Base-by-base conservation (phyloP, 495 filamentous ascomycete genomes). In the Penicillium psychrofluorescens region DNA sequence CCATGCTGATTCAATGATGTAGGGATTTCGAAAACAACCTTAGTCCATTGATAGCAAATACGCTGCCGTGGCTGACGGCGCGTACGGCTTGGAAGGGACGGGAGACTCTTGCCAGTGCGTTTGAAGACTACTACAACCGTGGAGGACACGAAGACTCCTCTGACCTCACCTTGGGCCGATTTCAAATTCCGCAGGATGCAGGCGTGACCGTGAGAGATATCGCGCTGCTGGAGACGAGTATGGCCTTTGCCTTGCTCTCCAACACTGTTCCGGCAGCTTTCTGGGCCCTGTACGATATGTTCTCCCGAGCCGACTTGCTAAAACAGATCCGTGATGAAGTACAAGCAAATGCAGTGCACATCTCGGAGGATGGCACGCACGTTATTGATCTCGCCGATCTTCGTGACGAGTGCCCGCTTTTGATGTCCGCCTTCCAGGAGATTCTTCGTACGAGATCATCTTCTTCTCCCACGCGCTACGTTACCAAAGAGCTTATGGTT, bases 181-280 rank as follows among this genome's bases (percentile, higher is more conserved):
- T 64, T 38, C 44, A 71, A 42, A 49, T 41, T 28, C 40, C 50
- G 22, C 38, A 50, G n/a, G 50, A 61, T 16, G 48, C 64, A 8
- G 59, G 66, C 0, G 16, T 72, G 7, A 41, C 61, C 1, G 10
- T 65, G 3, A 57, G 66, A 31, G 66, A 75, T 41, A 69, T 69
- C 14, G 68, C 71, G 7, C 55, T 60, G 15, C 59, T 59, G 12
- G 71, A 76, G 49, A 56, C 65, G 8, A 55, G 58, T 0, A 58
- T 55, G 22, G 52, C 50, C 0, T 48, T 73, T 29, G 75, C 59
- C 0, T 43, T 75, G 13, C 41, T 77, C 2, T 66, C 66, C 13
- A 78, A 74, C 46, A 76, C 70, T 1, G 54, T 63, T 22, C 72
- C 72, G 3, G 52, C 70, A 11, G 49, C 55, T 6, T 76, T 76